Evolutionary conservation across 2,329 filamentous ascomycete species (phyloP).

Genomic region (Boeremia exigua): DNA sequence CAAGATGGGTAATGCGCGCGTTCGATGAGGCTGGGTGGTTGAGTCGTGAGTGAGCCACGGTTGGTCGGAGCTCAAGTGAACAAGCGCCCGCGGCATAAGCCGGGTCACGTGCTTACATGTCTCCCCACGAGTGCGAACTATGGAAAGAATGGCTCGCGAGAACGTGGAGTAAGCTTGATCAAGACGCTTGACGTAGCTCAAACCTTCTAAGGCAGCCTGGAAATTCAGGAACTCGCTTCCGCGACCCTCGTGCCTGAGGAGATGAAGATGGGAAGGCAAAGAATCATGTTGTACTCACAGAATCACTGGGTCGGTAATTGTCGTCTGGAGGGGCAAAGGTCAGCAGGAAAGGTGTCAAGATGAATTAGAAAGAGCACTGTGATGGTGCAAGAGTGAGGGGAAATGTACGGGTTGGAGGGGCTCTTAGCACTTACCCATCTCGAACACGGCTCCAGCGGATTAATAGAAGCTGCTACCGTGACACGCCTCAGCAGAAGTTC

Average conservation of each 20-base stretch:
- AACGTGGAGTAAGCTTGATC: not conserved
- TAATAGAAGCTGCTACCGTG: conserved; percentile 36
- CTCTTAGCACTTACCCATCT: conserved; percentile 36
- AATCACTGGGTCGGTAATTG: conserved; percentile 33
- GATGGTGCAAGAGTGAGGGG: conserved; percentile 30
- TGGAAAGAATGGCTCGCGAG: not conserved
- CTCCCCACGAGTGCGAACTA: conserved; percentile 22
- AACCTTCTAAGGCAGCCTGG: not conserved
- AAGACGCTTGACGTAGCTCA: not conserved
- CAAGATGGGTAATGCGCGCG: conserved; percentile 25
- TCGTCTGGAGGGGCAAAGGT: conserved; percentile 30
- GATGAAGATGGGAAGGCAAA: conserved; percentile 9
- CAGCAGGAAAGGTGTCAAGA: conserved; percentile 27
- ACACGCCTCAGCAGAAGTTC: conserved; percentile 30
- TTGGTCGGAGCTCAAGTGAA: conserved; percentile 19
- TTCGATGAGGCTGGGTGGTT: conserved; percentile 33
- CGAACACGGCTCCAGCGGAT: conserved; percentile 26
- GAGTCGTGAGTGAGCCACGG: conserved; percentile 30
- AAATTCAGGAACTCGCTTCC: not conserved
- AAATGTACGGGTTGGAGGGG: conserved; percentile 24
- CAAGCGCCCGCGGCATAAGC: conserved; percentile 21
- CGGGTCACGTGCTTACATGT: conserved; percentile 18
- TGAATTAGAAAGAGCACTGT: conserved; percentile 29
- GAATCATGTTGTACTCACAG: conserved; percentile 26
- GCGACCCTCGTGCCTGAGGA: not conserved